Evolutionary conservation across 306 rosid species (phyloP), one percentile per base, ranked within the genome.

Genomic region (Cajanus cajan): DNA sequence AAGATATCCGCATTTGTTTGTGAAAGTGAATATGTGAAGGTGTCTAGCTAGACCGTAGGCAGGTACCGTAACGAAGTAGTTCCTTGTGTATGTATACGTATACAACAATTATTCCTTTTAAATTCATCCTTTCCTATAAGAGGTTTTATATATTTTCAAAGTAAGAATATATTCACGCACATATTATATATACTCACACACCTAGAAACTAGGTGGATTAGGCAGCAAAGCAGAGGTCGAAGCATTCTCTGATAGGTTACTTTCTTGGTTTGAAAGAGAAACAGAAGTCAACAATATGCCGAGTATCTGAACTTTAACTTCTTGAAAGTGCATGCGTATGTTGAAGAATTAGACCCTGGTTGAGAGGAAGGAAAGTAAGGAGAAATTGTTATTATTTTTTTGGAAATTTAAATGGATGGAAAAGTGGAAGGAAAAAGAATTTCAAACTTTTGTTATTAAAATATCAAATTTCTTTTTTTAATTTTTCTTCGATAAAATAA

Each of bases 81-180:
- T 59, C 40, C 13, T 63, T 76, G 15, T 33, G 37, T 52, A 76
- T 28, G 3, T 28, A 28, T 34, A 48, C 19, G 3, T 28, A 28
- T 34, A 48, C 19, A 52, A 11, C 33, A 52, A 11, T 21, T 0
- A 40, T 33, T 19, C 69, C 8, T 14, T 22, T 39, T 5, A 14
- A 4, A 1, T 36, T 36, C 1, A 36, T 36, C 39, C 39, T 10
- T 3, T 16, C 16, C 9, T 18, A 7, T 44, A 15, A 59, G 36
- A 57, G 44, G 34, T 47, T 36, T 10, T 47, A 51, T 71, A n/a
- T 36, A 36, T 44, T 52, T 73, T 37, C 80, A 24, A 74, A 43
- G 80, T 43, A 31, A 74, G 80, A 81, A 74, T 48, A 66, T 74
- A 47, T 74, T 81, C 64, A 57, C 71, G 39, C 16, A 28, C 55